Base-by-base conservation (phyloP, 202 grass and related monocot species). In the Panicum hallii region DNA sequence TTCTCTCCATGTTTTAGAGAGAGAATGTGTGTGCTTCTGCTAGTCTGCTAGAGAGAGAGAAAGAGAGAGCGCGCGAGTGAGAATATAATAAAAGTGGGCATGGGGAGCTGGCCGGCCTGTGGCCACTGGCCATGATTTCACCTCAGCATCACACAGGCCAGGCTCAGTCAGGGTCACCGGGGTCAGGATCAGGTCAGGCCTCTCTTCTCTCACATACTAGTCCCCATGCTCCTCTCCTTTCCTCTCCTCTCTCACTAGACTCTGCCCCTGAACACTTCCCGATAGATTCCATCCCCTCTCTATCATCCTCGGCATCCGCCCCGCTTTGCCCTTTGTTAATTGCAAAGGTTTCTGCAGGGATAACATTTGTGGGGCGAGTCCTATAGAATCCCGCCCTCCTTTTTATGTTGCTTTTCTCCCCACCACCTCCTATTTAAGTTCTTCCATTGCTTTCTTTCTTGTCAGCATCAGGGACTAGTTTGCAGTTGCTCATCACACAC, bases 251-350 rank as follows among this genome's bases (percentile, higher is more conserved):
- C 13, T 72, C 43, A 50, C 22, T 72, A 30, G 30, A 55, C 26
- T 1, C 11, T 47, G 10, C 17, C 67, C 56, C 74, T 42, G 44
- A 90, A 78, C 88, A 90, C 73, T 79, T 90, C 88, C 88, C 83
- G 46, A 90, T 90, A 91, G 89, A 91, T 91, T 91, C 89, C 89
- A 85, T 67, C 76, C 77, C 85, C 41, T 88, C 76, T 85, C 89
- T 88, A 91, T 91, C 89, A 82, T 91, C 77, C 85, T 91, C 46
- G 82, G 89, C 84, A 78, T 77, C 65, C 89, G 5, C 30, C 71
- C 63, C 46, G 4, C 70, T 78, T 88, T 81, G 22, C 77, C 70
- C 70, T 85, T 85, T 91, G 70, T 88, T 91, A 88, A 88, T 82
- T 85, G 85, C 85, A 91, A 91, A 91, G 82, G 85, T 84, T 88